These are phyloP conservation scores for Solanum sejunctum DNA, from an alignment of 257 asterid genomes.

Conservation along the genomic window DNA sequence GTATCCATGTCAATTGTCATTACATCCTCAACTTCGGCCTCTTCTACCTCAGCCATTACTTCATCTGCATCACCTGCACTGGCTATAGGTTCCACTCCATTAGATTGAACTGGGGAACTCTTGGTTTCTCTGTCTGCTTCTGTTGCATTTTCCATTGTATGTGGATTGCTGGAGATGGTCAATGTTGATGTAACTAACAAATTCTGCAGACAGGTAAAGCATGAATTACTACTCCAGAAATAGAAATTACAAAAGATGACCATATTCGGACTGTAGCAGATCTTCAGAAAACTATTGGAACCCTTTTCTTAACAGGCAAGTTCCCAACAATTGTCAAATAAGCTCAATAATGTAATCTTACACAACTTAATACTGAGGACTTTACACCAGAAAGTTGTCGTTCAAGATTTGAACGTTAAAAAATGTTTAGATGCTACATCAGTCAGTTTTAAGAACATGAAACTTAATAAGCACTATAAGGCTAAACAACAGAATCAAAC, in stretches of 20 bases:
- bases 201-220: constrained; percentile 35
- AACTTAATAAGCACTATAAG: not conserved
- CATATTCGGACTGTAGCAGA: not conserved
- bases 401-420: not conserved
- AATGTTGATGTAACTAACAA: constrained; percentile 65
- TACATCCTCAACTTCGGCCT: constrained; percentile 40
- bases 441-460: not conserved
- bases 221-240: not conserved
- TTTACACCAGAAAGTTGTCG: not conserved
- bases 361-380: not conserved
- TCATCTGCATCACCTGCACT: constrained; percentile 48
- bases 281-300: not conserved
- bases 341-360: not conserved
- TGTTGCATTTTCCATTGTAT: constrained; percentile 22
- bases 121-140: constrained; percentile 26
- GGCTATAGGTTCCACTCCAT: constrained; percentile 37
- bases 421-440: not conserved
- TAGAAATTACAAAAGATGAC: not conserved
- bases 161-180: constrained; percentile 32
- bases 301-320: not conserved
- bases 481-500: constrained; percentile 15
- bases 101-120: constrained; percentile 8
- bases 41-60: constrained; percentile 74
- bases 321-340: not conserved
- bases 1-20: constrained; percentile 60